Conservation (phyloP, 345 rosid genomes). For the Excoecaria cochinchinensis region DNA sequence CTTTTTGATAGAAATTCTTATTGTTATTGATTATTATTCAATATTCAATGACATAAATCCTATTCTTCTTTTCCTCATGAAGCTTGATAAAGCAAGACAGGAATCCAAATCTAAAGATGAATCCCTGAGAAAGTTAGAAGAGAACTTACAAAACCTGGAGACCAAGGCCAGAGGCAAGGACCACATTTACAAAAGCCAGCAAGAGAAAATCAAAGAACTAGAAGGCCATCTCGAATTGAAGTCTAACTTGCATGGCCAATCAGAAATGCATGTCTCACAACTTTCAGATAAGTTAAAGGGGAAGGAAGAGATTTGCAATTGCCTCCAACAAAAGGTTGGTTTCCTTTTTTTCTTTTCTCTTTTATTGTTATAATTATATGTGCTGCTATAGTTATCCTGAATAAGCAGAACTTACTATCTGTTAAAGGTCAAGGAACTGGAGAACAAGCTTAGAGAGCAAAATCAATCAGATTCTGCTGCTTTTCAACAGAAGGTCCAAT, state of each 20-base stretch:
- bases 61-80: constrained; percentile 15
- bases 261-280: constrained; percentile 58
- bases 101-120: constrained; percentile 81
- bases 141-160: constrained; percentile 66
- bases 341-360: background rate
- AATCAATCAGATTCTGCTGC: constrained; percentile 53
- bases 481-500: constrained; percentile 57
- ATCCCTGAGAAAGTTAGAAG: constrained; percentile 70
- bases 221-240: constrained; percentile 66
- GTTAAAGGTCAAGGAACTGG: constrained; percentile 70
- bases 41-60: constrained; percentile 10
- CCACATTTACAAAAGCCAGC: constrained; percentile 51
- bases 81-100: constrained; percentile 86
- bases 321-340: constrained; percentile 71
- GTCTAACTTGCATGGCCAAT: constrained; percentile 44
- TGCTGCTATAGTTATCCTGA: constrained; percentile 1
- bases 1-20: background rate
- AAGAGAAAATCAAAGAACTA: constrained; percentile 83
- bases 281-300: constrained; percentile 65
- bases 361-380: background rate
- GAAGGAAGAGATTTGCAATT: constrained; percentile 63
- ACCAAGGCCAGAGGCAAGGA: constrained; percentile 68
- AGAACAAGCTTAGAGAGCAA: constrained; percentile 59
- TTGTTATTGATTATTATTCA: background rate
- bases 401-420: constrained; percentile 25